Evolutionary conservation across 768 basidiomycete species (phyloP).

Genomic region (Astraeus odoratus): DNA sequence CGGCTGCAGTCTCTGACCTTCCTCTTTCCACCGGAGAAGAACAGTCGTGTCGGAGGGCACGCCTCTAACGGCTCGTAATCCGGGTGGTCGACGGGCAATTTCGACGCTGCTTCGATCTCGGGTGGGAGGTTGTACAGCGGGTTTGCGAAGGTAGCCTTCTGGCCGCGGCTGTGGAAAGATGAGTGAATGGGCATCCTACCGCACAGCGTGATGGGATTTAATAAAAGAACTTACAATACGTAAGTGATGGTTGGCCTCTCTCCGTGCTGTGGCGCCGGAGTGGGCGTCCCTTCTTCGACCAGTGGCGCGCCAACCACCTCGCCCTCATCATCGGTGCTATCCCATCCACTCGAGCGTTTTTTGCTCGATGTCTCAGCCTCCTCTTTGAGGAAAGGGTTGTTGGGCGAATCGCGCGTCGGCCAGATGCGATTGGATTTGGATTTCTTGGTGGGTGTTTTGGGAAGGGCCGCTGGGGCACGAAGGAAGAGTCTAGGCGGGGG

Average conservation of each 20-base stretch:
- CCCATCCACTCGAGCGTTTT: slow-evolving; percentile 18
- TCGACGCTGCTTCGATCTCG: slow-evolving; percentile 34
- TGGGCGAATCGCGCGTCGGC: slow-evolving; percentile 54
- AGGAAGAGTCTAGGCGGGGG: slow-evolving; percentile 19
- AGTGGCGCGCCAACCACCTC: slow-evolving; percentile 27
- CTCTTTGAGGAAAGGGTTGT: slow-evolving; percentile 62
- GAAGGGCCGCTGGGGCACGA: slow-evolving; percentile 13
- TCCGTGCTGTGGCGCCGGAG: slow-evolving; percentile 25
- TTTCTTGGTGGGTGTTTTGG: slow-evolving; percentile 30
- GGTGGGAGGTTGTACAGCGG: slow-evolving; percentile 51
- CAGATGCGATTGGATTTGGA: slow-evolving; percentile 28
- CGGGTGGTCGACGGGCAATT: slow-evolving; percentile 53
- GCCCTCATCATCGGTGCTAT: slow-evolving; percentile 29
- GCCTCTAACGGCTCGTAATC: slow-evolving; percentile 54
- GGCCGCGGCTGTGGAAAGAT: slow-evolving; percentile 50
- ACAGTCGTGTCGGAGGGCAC: slow-evolving; percentile 53
- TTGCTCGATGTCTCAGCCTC: slow-evolving; percentile 21
- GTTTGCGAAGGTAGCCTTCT: slow-evolving; percentile 54
- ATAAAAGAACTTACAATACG: slow-evolving; percentile 54
- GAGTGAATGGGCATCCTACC: background rate
- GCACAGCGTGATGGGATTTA: background rate
- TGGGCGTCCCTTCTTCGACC: slow-evolving; percentile 33
- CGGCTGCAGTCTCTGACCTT: slow-evolving; percentile 21
- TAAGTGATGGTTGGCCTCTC: slow-evolving; percentile 63
- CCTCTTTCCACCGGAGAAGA: slow-evolving; percentile 32